Conservation (phyloP, 495 filamentous ascomycete species). For the Hypoxylon lienhwacheense region DNA sequence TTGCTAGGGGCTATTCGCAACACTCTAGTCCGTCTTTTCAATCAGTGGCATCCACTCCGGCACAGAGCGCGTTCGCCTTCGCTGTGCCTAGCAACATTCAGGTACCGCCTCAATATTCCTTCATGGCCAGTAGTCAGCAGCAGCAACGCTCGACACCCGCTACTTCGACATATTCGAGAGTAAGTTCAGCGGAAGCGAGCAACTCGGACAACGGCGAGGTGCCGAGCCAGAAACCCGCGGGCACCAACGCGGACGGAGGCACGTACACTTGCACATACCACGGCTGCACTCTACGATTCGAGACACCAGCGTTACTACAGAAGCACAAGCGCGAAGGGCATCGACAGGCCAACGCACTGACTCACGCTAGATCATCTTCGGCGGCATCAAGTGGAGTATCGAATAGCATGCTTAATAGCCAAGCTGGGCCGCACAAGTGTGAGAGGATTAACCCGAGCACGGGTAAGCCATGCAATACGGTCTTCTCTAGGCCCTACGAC, state of each 20-base stretch:
- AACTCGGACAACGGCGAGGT: constrained; percentile 29
- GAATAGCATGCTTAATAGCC: constrained; percentile 61
- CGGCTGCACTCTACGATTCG: constrained; percentile 85
- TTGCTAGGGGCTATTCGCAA: constrained; percentile 24
- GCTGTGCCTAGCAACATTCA: constrained; percentile 50
- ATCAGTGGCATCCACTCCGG: constrained; percentile 49
- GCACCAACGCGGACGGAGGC: constrained; percentile 73
- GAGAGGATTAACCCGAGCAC: constrained; percentile 93
- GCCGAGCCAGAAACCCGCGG: constrained; percentile 56
- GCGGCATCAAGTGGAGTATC: constrained; percentile 12
- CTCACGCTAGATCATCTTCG: constrained; percentile 34
- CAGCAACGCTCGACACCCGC: constrained; percentile 47
- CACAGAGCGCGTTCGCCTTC: constrained; percentile 43
- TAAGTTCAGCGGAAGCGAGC: constrained; percentile 47
- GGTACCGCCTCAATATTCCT: constrained; percentile 62
- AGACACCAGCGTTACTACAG: constrained; percentile 81
- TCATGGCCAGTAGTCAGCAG: constrained; percentile 48
- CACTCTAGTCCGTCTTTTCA: constrained; percentile 46
- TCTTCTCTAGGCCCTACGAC: constrained; percentile 98
- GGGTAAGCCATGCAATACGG: constrained; percentile 91
- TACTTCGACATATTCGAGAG: constrained; percentile 41
- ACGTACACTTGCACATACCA: constrained; percentile 96
- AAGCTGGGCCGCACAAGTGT: constrained; percentile 88
- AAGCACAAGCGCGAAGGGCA: constrained; percentile 96
- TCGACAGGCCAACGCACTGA: constrained; percentile 60